These are phyloP conservation scores for Musa troglodytarum DNA, from an alignment of 176 grass and related monocot species.

Conservation along the genomic window DNA sequence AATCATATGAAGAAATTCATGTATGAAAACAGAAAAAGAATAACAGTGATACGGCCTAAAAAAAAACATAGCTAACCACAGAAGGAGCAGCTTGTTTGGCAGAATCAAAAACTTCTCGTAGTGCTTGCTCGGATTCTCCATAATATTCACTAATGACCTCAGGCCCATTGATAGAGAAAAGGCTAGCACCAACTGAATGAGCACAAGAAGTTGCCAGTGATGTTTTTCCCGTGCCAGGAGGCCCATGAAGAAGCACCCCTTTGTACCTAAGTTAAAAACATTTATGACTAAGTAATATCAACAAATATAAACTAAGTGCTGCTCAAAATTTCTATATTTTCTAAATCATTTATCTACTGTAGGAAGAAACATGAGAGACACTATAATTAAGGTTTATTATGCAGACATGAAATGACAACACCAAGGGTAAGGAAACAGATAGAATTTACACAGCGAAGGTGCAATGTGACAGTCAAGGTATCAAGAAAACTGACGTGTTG, in stretches of 20 bases:
- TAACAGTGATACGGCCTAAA: not conserved
- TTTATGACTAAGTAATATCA: not conserved
- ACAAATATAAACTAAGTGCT: slow-evolving; percentile 11
- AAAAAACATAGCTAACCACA: slow-evolving; percentile 49
- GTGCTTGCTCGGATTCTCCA: slow-evolving; percentile 75
- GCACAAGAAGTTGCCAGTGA: slow-evolving; percentile 73
- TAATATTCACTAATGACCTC: slow-evolving; percentile 83
- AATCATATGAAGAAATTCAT: not conserved
- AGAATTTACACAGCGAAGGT: not conserved
- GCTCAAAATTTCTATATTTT: not conserved
- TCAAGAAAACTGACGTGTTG: not conserved
- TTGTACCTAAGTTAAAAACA: slow-evolving; percentile 50
- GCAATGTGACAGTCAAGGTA: not conserved
- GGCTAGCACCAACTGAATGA: slow-evolving; percentile 38
- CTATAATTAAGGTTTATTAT: not conserved
- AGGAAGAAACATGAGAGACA: not conserved
- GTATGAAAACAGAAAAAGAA: slow-evolving; percentile 15
- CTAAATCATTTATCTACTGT: not conserved
- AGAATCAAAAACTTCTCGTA: slow-evolving; percentile 63
- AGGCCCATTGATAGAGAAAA: slow-evolving; percentile 81
- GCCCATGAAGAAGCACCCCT: slow-evolving; percentile 84
- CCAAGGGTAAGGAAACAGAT: not conserved
- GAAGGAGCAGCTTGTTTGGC: slow-evolving; percentile 64
- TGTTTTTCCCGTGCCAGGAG: slow-evolving; percentile 96
- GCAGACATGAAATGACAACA: not conserved